Evolutionary conservation across 2,329 filamentous ascomycete genomes (phyloP), one percentile per base, ranked within the genome.

Genomic region (Paracoccidioides brasiliensis): DNA sequence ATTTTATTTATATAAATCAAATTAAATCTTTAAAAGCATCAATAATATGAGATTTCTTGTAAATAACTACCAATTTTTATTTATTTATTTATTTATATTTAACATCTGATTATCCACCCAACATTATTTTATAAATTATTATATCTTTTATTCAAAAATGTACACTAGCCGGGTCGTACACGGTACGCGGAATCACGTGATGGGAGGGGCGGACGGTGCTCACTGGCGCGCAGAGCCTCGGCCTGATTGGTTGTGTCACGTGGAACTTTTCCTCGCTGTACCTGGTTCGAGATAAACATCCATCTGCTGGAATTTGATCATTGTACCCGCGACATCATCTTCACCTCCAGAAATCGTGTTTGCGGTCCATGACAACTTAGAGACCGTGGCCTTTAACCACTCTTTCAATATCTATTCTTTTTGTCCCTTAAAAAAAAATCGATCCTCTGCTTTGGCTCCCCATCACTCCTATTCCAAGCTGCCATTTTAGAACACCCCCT

Each of bases 241-340:
- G 50, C 38, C 50, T 52, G 38, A 52, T 52, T 52, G 50, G 50
- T 8, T 30, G 14, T 28, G 12, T 43, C 50, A 52, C 50, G 50
- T 52, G 50, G 5, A 28, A 3, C 6, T n/a, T 6, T 28, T 52
- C 38, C 50, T 43, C 37, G 49, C 22, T 22, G 22, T 22, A 22
- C 22, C 22, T 22, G 22, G 2, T 22, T 22, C 22, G 22, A 22
- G 22, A 22, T 22, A 22, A 22, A 22, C 22, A 22, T 22, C 22
- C 22, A 22, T 22, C 22, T 22, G 22, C 22, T 22, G 22, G 22
- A 22, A 22, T 46, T 38, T 50, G 46, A n/a, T 14, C 35, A 12
- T 44, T 46, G 28, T 22, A 37, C 30, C 37, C 46, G 46, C 33
- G 12, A 22, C 32, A 33, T 5, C 45, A 8, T 12, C 12, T 12